These are phyloP conservation scores for Blastobotrys ciferrii DNA, from an alignment of 1,139 yeast genomes.

Conservation along the genomic window DNA sequence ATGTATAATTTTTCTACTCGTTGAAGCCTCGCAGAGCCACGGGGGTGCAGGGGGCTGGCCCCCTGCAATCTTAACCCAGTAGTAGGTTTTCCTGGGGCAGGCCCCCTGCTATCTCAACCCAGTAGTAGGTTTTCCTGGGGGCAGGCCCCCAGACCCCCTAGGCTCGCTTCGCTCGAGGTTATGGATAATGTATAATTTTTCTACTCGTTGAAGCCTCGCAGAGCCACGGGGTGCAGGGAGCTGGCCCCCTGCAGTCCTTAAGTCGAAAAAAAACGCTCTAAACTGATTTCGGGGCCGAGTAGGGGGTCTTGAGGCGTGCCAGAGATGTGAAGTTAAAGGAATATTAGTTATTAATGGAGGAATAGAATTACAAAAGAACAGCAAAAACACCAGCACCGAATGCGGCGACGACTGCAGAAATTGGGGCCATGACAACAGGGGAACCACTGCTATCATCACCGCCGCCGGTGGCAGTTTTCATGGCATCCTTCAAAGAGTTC, in stretches of 20 bases:
- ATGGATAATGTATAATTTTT: too few species aligned
- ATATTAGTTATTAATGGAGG: not conserved
- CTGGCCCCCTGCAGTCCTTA: not conserved
- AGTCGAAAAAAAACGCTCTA: not conserved
- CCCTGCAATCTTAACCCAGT: too few species aligned
- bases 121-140: too few species aligned
- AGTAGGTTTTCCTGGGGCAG: too few species aligned
- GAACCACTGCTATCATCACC: not conserved
- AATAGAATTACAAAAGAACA: not conserved
- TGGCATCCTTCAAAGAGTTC: conserved; percentile 1
- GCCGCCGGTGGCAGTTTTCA: not conserved
- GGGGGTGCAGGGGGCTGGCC: too few species aligned
- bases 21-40: too few species aligned
- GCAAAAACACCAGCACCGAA: conserved; percentile 6
- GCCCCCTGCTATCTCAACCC: too few species aligned
- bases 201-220: too few species aligned
- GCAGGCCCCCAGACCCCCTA: too few species aligned
- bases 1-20: too few species aligned
- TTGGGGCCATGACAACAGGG: not conserved
- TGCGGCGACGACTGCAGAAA: not conserved
- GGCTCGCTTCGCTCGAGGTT: too few species aligned
- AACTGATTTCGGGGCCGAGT: not conserved
- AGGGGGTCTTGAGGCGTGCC: not conserved
- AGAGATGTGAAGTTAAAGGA: not conserved
- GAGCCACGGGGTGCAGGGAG: too few species aligned